Conservation (phyloP, 2,329 filamentous ascomycete species). For the Monilinia vaccinii-corymbosi region DNA sequence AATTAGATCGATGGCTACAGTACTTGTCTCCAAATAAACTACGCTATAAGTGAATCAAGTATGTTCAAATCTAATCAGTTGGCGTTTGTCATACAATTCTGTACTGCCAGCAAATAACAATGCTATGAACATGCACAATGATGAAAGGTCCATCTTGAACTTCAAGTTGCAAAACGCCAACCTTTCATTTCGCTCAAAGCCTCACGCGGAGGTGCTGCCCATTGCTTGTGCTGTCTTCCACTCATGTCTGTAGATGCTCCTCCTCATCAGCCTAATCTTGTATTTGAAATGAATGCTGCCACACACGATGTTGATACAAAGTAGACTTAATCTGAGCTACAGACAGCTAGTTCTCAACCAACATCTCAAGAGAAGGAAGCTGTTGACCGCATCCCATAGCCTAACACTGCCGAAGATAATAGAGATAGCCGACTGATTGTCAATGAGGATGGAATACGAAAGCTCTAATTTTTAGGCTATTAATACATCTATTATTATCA, state of each 20-base stretch:
- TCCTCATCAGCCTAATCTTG: neutral
- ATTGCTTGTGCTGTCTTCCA: constrained; percentile 1
- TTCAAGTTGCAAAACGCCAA: neutral
- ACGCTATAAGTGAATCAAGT: neutral
- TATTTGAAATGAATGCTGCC: neutral
- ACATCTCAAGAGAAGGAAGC: neutral
- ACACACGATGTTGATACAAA: neutral
- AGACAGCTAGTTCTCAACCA: neutral
- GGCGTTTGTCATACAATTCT: neutral
- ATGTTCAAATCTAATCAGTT: neutral
- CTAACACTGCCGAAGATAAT: neutral
- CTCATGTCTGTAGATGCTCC: neutral
- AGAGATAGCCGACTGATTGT: neutral
- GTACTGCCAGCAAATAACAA: neutral
- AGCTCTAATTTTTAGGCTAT: neutral
- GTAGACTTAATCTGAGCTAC: neutral
- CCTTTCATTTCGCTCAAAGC: constrained; percentile 1
- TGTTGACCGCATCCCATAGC: neutral
- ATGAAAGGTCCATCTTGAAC: neutral
- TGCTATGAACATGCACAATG: neutral
- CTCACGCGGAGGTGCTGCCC: neutral
- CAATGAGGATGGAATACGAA: neutral
- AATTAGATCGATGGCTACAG: neutral
- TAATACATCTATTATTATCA: neutral
- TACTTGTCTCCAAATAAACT: neutral